phyloP scores from a whole-genome alignment of 306 rosid species.

The Prunus kanzakura region DNA sequence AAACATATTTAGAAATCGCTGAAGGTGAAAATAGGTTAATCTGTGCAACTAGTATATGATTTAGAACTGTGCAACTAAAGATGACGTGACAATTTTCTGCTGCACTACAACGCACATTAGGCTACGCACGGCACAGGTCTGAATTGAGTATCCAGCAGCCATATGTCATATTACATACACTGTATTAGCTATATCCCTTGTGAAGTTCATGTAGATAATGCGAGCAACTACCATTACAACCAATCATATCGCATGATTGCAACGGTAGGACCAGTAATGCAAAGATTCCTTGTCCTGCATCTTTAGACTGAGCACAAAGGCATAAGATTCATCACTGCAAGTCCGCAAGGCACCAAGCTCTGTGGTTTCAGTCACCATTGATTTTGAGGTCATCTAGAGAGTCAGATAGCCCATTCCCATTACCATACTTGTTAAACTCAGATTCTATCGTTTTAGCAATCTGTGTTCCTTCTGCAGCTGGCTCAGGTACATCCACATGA shows the following conservation, averaged over 20 bases:
- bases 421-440: conserved; percentile 54
- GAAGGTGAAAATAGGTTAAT: neutral
- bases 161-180: conserved; percentile 35
- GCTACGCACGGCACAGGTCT: conserved; percentile 21
- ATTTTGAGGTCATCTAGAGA: conserved; percentile 43
- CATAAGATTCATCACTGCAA: conserved; percentile 4
- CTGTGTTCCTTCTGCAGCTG: conserved; percentile 48
- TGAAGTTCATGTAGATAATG: conserved; percentile 20
- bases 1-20: neutral
- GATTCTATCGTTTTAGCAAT: conserved; percentile 63
- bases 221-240: conserved; percentile 27
- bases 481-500: conserved; percentile 71
- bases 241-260: conserved; percentile 12
- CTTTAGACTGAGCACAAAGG: conserved; percentile 14
- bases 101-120: conserved; percentile 15
- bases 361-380: conserved; percentile 24
- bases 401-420: conserved; percentile 38
- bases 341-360: neutral
- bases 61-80: conserved; percentile 9
- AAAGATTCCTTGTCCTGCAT: conserved; percentile 11
- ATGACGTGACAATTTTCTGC: conserved; percentile 23
- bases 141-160: conserved; percentile 27
- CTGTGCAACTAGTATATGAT: conserved; percentile 7
- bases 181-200: conserved; percentile 22
- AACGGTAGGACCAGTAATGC: conserved; percentile 15